Conservation (phyloP, 73 alveolate species). For the Blepharisma stoltei region DNA sequence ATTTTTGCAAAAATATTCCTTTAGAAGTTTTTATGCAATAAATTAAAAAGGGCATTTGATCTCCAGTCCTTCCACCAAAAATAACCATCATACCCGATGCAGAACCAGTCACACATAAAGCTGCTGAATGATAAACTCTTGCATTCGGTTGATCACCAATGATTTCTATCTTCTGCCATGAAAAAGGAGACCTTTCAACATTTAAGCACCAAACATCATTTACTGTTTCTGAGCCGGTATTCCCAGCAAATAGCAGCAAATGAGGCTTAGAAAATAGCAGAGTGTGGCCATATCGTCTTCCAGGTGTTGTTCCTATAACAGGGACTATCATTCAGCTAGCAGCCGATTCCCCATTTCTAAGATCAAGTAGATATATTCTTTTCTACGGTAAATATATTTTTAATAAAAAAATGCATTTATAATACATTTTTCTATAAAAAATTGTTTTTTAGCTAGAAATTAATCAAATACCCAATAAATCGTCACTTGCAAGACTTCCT, state of each 20-base stretch:
- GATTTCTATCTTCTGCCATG: slow-evolving; percentile 83
- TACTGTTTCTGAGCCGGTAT: slow-evolving; percentile 91
- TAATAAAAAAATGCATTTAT: too few relatives aligned
- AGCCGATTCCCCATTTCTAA: slow-evolving; percentile 33
- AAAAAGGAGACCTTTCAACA: slow-evolving; percentile 81
- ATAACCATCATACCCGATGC: slow-evolving; percentile 98
- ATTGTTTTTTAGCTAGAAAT: too few relatives aligned
- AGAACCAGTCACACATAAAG: slow-evolving; percentile 94
- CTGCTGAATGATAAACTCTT: slow-evolving; percentile 95
- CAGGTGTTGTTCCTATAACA: slow-evolving; percentile 98
- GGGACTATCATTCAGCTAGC: slow-evolving; percentile 97
- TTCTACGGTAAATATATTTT: too few relatives aligned
- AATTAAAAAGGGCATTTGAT: too few relatives aligned
- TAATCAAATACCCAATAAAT: too few relatives aligned
- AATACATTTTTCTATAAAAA: too few relatives aligned
- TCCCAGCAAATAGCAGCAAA: slow-evolving; percentile 94
- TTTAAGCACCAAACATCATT: slow-evolving; percentile 90
- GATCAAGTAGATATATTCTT: slow-evolving; percentile 47
- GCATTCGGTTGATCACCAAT: slow-evolving; percentile 82
- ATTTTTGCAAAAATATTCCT: too few relatives aligned
- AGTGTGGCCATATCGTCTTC: slow-evolving; percentile 97
- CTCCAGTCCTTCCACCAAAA: slow-evolving; percentile 84
- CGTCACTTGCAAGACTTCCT: slow-evolving; percentile 43
- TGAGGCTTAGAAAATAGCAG: slow-evolving; percentile 89
- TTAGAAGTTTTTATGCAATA: too few relatives aligned